A percentile compares a stretch with the other conserved stretches of the same genome.
Conservation (phyloP, 129 eudicot genomes). For the Glebionis coronaria region DNA sequence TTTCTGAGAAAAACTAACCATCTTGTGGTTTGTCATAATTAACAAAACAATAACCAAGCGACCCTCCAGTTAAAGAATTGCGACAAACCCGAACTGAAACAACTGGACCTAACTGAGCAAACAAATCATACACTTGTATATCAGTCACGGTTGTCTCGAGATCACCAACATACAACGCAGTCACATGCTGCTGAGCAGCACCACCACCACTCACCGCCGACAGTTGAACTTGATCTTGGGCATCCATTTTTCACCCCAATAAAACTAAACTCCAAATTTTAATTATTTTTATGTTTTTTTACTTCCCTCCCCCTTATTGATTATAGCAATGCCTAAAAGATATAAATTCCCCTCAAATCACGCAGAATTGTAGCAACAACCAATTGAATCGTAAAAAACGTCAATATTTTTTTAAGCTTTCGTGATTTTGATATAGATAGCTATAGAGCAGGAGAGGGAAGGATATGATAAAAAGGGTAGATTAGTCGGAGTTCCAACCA, state of each 20-base stretch:
- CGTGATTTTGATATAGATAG: constrained; percentile 15
- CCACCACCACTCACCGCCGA: constrained; percentile 36
- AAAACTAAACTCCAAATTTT: constrained; percentile 16
- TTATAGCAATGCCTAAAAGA: neutral
- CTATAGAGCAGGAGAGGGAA: constrained; percentile 63
- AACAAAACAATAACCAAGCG: constrained; percentile 78
- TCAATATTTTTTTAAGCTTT: constrained; percentile 22
- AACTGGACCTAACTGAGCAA: constrained; percentile 51
- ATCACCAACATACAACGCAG: constrained; percentile 75
- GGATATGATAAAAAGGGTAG: constrained; percentile 27
- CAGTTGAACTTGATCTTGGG: constrained; percentile 39
- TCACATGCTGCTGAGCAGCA: constrained; percentile 53
- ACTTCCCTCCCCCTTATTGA: constrained; percentile 78
- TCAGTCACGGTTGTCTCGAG: constrained; percentile 63
- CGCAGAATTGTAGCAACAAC: too few species aligned
- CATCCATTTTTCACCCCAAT: constrained; percentile 44
- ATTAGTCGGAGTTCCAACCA: constrained; percentile 44
- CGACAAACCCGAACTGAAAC: constrained; percentile 74
- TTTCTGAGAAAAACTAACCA: constrained; percentile 41
- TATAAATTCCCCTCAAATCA: too few species aligned
- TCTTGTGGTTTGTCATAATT: constrained; percentile 56
- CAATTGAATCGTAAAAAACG: too few species aligned
- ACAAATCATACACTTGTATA: constrained; percentile 62
- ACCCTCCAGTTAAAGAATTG: constrained; percentile 44
- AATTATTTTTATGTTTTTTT: constrained; percentile 22